Conservation (phyloP, 257 asterid genomes). For the Solanum dulcamara region DNA sequence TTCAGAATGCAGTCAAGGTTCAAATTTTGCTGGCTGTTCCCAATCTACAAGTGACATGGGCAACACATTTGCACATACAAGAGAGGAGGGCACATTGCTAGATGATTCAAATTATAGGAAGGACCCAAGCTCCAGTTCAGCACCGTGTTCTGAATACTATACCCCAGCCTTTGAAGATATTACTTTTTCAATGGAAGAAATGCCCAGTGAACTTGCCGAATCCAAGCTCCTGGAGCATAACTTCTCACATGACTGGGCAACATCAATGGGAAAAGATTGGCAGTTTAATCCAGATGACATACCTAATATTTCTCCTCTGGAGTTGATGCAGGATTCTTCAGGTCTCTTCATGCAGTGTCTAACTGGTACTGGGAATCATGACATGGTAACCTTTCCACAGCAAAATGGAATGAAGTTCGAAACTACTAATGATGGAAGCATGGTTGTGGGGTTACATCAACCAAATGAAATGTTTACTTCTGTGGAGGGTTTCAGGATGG, state of each 20-base stretch:
- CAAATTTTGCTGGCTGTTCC: slow-evolving; percentile 36
- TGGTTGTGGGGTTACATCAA: slow-evolving; percentile 31
- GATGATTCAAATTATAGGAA: slow-evolving; percentile 25
- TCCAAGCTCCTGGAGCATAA: slow-evolving; percentile 39
- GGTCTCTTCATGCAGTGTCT: slow-evolving; percentile 34
- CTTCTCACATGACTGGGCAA: slow-evolving; percentile 44
- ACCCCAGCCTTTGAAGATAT: slow-evolving; percentile 31
- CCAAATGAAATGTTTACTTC: slow-evolving; percentile 21
- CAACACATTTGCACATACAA: slow-evolving; percentile 21
- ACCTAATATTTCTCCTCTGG: slow-evolving; percentile 47
- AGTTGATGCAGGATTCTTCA: slow-evolving; percentile 24
- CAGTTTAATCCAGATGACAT: slow-evolving; percentile 45
- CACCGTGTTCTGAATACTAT: slow-evolving; percentile 31
- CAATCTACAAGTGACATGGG: slow-evolving; percentile 38
- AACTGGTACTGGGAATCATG: slow-evolving; percentile 23
- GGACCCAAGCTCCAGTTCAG: slow-evolving; percentile 13
- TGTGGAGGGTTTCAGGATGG: slow-evolving; percentile 18
- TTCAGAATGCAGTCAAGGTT: slow-evolving; percentile 89
- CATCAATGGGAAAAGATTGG: slow-evolving; percentile 54
- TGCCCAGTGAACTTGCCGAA: slow-evolving; percentile 32
- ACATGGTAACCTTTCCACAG: slow-evolving; percentile 16
- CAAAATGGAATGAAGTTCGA: slow-evolving; percentile 24
- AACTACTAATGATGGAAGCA: slow-evolving; percentile 21
- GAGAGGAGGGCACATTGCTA: slow-evolving; percentile 24
- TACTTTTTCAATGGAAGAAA: slow-evolving; percentile 29